A percentile compares a stretch with the other conserved stretches of the same genome.
These are phyloP conservation scores for Nigrograna mackinnonii DNA, from an alignment of 2,329 filamentous ascomycete species.

Conservation along the genomic window DNA sequence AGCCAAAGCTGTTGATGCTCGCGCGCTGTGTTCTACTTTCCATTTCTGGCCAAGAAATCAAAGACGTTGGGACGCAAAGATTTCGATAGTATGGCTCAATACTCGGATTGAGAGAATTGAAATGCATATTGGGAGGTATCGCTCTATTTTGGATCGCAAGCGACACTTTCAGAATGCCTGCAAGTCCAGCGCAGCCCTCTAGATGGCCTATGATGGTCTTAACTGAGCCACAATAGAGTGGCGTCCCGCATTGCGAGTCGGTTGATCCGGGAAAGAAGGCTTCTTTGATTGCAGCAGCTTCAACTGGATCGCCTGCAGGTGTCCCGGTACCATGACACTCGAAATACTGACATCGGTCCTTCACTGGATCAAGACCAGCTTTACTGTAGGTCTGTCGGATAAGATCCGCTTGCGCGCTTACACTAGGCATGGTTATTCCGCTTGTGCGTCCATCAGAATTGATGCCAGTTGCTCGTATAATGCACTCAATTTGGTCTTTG, in stretches of 20 bases:
- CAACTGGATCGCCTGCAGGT: conserved; percentile 49
- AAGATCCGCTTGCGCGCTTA: conserved; percentile 48
- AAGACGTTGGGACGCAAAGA: conserved; percentile 5
- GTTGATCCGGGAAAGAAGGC: conserved; percentile 11
- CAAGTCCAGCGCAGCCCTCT: conserved; percentile 13
- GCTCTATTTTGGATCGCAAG: conserved; percentile 39
- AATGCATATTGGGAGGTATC: conserved; percentile 22
- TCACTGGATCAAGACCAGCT: conserved; percentile 29
- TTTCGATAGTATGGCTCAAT: not conserved
- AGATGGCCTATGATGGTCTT: conserved; percentile 45
- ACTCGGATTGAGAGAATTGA: conserved; percentile 3
- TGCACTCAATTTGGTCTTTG: conserved; percentile 9
- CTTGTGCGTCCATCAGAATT: conserved; percentile 8
- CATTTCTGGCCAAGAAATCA: conserved; percentile 7
- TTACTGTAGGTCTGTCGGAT: conserved; percentile 31
- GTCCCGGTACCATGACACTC: conserved; percentile 39
- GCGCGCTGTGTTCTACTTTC: conserved; percentile 4
- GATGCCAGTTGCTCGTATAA: conserved; percentile 20
- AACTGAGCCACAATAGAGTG: conserved; percentile 7
- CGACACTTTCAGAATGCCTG: conserved; percentile 36
- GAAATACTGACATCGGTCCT: conserved; percentile 21
- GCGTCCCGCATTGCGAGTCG: not conserved
- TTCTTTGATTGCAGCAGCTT: conserved; percentile 24
- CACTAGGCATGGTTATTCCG: conserved; percentile 18
- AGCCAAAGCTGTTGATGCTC: conserved; percentile 12